Conservation (phyloP, 108 stramenopile species). For the Skeletonema marinoi region DNA sequence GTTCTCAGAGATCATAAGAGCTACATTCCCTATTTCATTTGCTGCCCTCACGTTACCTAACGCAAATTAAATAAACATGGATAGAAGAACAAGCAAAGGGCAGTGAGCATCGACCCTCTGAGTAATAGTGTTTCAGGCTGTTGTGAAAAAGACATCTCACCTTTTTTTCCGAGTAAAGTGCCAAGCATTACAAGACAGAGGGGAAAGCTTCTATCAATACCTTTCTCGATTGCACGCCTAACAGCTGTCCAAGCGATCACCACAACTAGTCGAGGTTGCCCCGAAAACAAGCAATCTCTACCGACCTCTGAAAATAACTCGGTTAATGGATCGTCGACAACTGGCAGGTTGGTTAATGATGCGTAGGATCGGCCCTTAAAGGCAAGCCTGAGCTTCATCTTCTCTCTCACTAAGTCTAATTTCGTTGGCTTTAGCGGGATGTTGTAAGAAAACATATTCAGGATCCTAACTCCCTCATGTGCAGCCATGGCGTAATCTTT, state of each 20-base stretch:
- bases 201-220: conserved; percentile 24
- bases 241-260: conserved; percentile 23
- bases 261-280: conserved; percentile 7
- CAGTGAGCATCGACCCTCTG: too few species aligned
- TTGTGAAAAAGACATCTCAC: background rate
- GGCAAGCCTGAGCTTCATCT: conserved; percentile 14
- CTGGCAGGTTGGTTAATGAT: background rate
- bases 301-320: conserved; percentile 18
- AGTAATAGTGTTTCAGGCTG: too few species aligned
- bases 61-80: too few species aligned
- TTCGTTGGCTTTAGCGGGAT: background rate
- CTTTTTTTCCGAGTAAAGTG: conserved; percentile 12
- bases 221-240: conserved; percentile 9
- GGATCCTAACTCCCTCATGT: conserved; percentile 16
- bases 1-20: conserved; percentile 11
- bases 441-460: conserved; percentile 11
- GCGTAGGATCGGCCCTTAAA: conserved; percentile 9
- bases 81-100: too few species aligned
- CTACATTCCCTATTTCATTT: conserved; percentile 10
- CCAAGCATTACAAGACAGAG: conserved; percentile 11
- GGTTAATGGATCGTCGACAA: background rate
- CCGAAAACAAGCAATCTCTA: conserved; percentile 3
- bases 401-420: background rate
- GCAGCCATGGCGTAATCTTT: conserved; percentile 7
- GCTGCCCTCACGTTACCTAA: conserved; percentile 12